Percentiles rank a stretch among this genome's conserved stretches.
Conservation (phyloP, 1,139 yeast genomes). For the Hyphopichia fennica region DNA sequence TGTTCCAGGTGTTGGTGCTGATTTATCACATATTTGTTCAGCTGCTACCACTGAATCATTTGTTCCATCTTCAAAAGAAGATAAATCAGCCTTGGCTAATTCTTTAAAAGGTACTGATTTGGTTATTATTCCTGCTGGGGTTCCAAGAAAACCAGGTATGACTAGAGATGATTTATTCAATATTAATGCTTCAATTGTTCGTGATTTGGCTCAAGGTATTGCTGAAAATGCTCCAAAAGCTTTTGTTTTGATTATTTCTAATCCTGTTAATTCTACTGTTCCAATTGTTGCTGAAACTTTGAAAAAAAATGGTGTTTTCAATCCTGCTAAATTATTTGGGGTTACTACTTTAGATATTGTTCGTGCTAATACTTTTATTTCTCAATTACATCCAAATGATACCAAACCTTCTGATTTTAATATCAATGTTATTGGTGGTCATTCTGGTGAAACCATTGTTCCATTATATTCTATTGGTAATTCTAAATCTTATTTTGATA, state of each 20-base stretch:
- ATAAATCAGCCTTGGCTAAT: constrained; percentile 68
- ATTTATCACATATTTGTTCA: constrained; percentile 89
- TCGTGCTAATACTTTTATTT: constrained; percentile 89
- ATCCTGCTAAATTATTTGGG: constrained; percentile 92
- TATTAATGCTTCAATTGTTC: constrained; percentile 94
- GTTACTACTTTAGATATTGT: constrained; percentile 95
- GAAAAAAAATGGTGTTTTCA: constrained; percentile 81
- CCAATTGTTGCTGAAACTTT: constrained; percentile 97
- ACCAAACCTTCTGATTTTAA: constrained; percentile 72
- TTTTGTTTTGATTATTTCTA: constrained; percentile 81
- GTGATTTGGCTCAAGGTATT: constrained; percentile 85
- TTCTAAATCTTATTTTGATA: constrained; percentile 46
- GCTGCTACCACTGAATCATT: constrained; percentile 81
- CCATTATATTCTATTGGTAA: constrained; percentile 74
- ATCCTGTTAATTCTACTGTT: constrained; percentile 98
- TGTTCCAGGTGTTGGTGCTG: constrained; percentile 98
- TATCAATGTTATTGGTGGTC: constrained; percentile 91
- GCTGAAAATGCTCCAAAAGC: constrained; percentile 90
- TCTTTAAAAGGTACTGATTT: constrained; percentile 83
- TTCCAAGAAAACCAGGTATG: constrained; percentile 99
- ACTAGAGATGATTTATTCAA: constrained; percentile 97
- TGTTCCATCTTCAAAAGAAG: constrained; percentile 69
- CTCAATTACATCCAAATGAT: constrained; percentile 54
- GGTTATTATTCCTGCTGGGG: constrained; percentile 97
- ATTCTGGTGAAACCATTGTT: constrained; percentile 97